Base-by-base conservation (phyloP, 1,284 basidiomycete species). In the Kalmanozyma brasiliensis region DNA sequence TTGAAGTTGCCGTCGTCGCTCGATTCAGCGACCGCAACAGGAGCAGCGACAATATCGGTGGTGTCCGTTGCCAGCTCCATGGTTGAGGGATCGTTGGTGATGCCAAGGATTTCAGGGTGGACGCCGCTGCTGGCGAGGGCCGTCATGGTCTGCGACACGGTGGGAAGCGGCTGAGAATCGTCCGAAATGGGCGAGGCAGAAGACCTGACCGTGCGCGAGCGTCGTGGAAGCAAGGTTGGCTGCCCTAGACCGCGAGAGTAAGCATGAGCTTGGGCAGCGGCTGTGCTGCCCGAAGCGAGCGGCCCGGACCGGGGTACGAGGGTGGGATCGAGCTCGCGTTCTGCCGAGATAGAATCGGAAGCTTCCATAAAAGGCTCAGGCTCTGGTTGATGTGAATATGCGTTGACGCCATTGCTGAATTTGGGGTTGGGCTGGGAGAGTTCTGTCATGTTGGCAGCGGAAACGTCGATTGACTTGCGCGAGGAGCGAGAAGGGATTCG, bases 291-390 rank as follows among this genome's bases (percentile, higher is more conserved):
- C 2, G 61, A 61, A 10, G 56, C 44, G 14, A 68, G 52, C 26
- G 56, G n/a, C n/a, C n/a, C 48, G 26, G 62, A 47, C 10, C 52
- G 49, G 11, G 38, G 36, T 9, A 38, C 24, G 9, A 53, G 40
- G 4, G 41, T n/a, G 14, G 44, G 20, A 4, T 32, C 34, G n/a
- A 53, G 47, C 47, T 55, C 37, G 19, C 51, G 38, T 37, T 65
- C 47, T 36, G 51, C 43, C 1, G 41, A 37, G 14, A 53, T 35
- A 34, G 40, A 34, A 44, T 68, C 55, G 2, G 64, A 68, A 14
- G 37, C 53, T 19, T 73, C 66, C 73, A 73, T 67, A 30, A 67
- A 77, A 16, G 75, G 69, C 33, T 77, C 71, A 3, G 65, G 61
- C 3, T 30, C 49, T 3, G 40, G 22, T 14, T 65, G 49, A 17